Conservation (phyloP, 2,329 filamentous ascomycete species). For the Cladophialophora carrionii region DNA sequence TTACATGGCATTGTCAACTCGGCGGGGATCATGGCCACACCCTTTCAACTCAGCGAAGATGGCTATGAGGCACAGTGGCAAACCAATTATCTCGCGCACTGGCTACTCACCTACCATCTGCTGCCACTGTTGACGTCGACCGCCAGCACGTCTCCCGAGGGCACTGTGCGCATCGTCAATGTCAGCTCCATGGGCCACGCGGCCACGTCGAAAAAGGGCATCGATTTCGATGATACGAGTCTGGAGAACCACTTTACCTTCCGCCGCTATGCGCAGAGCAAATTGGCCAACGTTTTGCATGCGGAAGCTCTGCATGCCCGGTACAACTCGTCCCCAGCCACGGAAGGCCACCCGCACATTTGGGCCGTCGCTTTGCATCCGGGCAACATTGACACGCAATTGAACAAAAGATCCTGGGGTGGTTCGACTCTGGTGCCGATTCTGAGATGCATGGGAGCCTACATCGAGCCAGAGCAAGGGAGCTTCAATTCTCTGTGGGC, state of each 20-base stretch:
- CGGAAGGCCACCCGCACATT: constrained; percentile 36
- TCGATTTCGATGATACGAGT: constrained; percentile 44
- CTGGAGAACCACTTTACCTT: constrained; percentile 41
- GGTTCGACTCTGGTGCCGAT: constrained; percentile 10
- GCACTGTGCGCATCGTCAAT: constrained; percentile 40
- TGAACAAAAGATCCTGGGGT: constrained; percentile 37
- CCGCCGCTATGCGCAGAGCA: constrained; percentile 51
- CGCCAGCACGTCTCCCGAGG: constrained; percentile 35
- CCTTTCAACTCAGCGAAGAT: constrained; percentile 38
- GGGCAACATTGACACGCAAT: constrained; percentile 47
- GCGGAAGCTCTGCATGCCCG: constrained; percentile 23
- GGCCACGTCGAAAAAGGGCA: constrained; percentile 43
- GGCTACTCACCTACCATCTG: constrained; percentile 49
- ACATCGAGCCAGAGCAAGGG: constrained; percentile 42
- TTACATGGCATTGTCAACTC: constrained; percentile 53
- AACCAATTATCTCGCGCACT: constrained; percentile 47
- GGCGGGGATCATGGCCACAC: constrained; percentile 48
- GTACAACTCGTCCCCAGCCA: constrained; percentile 41
- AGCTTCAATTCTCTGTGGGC: constrained; percentile 46
- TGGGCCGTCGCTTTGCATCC: constrained; percentile 48
- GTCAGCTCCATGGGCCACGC: constrained; percentile 40
- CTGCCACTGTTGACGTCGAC: constrained; percentile 42
- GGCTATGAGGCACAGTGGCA: constrained; percentile 47
- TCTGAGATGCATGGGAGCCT: constrained; percentile 19
- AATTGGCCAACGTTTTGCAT: constrained; percentile 53